Percentiles rank a stretch among this genome's conserved stretches.
Conservation (phyloP, 495 filamentous ascomycete species). For the Wilcoxina mikolae region DNA sequence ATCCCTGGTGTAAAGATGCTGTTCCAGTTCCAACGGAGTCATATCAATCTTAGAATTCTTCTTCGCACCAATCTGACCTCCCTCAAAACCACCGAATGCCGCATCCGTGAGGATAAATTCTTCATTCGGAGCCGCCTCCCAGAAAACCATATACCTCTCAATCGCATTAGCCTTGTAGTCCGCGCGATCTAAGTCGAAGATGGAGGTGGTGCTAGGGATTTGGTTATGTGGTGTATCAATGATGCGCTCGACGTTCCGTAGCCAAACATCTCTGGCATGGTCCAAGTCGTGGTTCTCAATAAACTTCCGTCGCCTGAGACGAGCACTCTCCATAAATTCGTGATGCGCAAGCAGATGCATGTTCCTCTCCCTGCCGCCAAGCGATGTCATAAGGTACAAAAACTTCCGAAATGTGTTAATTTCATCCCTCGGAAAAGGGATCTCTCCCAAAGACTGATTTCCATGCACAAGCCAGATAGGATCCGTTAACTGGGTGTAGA, state of each 20-base stretch:
- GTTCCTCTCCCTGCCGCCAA: conserved; percentile 22
- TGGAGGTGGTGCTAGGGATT: conserved; percentile 17
- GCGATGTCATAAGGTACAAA: conserved; percentile 25
- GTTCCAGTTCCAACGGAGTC: conserved; percentile 20
- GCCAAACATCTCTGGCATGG: conserved; percentile 28
- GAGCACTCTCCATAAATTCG: conserved; percentile 21
- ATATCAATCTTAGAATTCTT: conserved; percentile 25
- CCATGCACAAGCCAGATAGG: conserved; percentile 29
- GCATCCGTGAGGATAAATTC: conserved; percentile 30
- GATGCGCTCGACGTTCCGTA: conserved; percentile 22
- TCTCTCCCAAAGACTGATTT: conserved; percentile 16
- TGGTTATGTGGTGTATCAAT: conserved; percentile 20
- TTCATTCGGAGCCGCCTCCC: conserved; percentile 28
- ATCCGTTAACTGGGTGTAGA: conserved; percentile 24
- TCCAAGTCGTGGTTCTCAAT: conserved; percentile 24
- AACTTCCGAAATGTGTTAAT: conserved; percentile 26
- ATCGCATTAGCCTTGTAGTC: conserved; percentile 29
- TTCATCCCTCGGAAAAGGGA: conserved; percentile 22
- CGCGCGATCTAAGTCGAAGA: conserved; percentile 28
- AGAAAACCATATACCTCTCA: conserved; percentile 29
- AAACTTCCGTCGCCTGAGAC: conserved; percentile 23
- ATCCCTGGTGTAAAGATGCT: conserved; percentile 26
- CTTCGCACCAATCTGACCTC: conserved; percentile 27
- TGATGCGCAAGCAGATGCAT: conserved; percentile 27
- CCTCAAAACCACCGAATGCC: conserved; percentile 29